Evolutionary conservation across 2,329 filamentous ascomycete species (phyloP), one percentile per base, ranked within the genome.

Genomic region (Ophiocordyceps camponoti-floridani): DNA sequence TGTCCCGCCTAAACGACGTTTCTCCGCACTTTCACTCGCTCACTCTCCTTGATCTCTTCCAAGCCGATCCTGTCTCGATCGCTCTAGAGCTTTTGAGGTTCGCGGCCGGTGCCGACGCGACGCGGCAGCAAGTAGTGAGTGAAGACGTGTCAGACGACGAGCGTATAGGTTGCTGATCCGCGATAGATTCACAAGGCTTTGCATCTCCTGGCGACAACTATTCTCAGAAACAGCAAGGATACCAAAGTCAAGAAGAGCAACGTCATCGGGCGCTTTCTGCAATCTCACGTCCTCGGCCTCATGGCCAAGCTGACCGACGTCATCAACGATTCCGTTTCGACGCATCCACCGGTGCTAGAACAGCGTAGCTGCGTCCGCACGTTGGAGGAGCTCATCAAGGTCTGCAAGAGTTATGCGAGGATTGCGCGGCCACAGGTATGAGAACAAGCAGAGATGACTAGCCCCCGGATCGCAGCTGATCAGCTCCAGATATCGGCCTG

Each of bases 361-460:
- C 85, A 87, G 54, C 76, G 75, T 46, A 74, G 82, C 47, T 87
- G 81, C 52, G 76, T 98, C 9, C 75, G 76, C 50, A 88, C 85
- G 5, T 82, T 98, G 56, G 83, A 86, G 52, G 85, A 94, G 57
- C 84, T 98, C 74, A 82, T 95, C 43, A 76, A 69, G 45, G 68
- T 93, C 43, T 83, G 84, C 41, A 81, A 78, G 53, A 70, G 70
- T 2, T 79, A 84, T 54, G 77, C 88, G 30, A 80, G 78, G 48
- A 78, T 82, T 52, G 91, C 85, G 43, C 69, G 94, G 38, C 89
- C 91, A 19, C 89, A 95, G 67, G 84, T 86, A 61, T 52, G 69
- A 27, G 16, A 8, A 4, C 11, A 35, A 10, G 13, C 1, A 10
- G 42, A 19, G 7, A 37, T 1, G 23, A 23, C 23, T 23, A 14